These are phyloP conservation scores for Scedosporium apiospermum DNA, from an alignment of 2,329 filamentous ascomycete species.

Conservation along the genomic window DNA sequence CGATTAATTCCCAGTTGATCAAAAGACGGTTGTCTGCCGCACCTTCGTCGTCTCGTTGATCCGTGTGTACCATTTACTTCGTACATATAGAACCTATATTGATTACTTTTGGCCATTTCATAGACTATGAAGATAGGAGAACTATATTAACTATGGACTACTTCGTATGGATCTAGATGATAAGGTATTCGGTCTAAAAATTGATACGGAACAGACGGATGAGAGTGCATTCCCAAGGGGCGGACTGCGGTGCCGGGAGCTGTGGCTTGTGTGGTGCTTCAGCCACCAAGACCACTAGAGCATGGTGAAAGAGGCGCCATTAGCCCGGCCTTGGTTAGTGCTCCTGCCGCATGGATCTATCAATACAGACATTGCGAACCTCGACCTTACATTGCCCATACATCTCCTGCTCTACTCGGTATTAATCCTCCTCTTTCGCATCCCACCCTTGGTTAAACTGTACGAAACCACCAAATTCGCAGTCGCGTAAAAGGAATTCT, in stretches of 20 bases:
- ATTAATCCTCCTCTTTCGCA: background rate
- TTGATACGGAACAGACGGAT: background rate
- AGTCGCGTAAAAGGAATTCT: background rate
- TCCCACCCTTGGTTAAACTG: background rate
- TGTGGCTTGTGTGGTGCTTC: slow-evolving; percentile 1
- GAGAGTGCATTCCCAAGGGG: no score
- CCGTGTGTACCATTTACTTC: no score
- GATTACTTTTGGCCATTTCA: no score
- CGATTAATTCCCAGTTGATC: background rate
- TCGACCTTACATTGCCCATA: background rate
- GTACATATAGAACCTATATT: no score
- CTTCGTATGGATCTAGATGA: no score
- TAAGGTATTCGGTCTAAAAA: background rate
- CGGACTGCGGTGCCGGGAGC: background rate
- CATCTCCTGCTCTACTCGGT: background rate
- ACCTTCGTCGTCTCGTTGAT: background rate
- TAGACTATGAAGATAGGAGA: no score
- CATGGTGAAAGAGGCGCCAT: background rate
- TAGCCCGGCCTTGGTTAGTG: background rate
- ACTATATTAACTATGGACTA: no score
- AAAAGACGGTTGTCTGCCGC: background rate
- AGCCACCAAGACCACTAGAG: background rate
- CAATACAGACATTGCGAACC: background rate
- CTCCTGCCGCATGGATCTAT: background rate
- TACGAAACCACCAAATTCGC: background rate